Conservation (phyloP, 441 rosid genomes). For the Geranium incanum region DNA sequence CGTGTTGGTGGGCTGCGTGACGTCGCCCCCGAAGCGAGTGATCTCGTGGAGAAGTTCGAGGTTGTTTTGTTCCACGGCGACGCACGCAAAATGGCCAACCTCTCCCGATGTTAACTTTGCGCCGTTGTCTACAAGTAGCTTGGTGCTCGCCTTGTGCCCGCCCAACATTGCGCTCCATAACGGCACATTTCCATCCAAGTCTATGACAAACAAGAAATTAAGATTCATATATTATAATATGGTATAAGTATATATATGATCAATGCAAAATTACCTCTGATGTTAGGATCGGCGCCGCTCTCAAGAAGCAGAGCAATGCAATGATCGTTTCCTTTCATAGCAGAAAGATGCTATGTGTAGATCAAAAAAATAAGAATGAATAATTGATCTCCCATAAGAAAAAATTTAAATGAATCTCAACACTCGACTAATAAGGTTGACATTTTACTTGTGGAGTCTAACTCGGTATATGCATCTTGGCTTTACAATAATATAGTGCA, state of each 20-base stretch:
- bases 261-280: slow-evolving; percentile 38
- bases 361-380: too few species aligned
- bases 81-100: slow-evolving; percentile 45
- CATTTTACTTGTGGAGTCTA: too few species aligned
- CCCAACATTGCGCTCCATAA: slow-evolving; percentile 81
- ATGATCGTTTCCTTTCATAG: slow-evolving; percentile 57
- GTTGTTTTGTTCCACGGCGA: slow-evolving; percentile 58
- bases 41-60: slow-evolving; percentile 54
- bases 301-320: slow-evolving; percentile 62
- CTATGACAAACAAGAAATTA: slow-evolving; percentile 28
- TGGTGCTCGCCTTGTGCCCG: slow-evolving; percentile 42
- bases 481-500: too few species aligned
- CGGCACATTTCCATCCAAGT: slow-evolving; percentile 71
- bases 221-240: too few species aligned
- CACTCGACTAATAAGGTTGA: too few species aligned
- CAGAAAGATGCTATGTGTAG: slow-evolving; percentile 60
- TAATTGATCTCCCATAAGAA: too few species aligned
- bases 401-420: too few species aligned
- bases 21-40: slow-evolving; percentile 47
- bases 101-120: slow-evolving; percentile 49
- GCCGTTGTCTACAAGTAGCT: slow-evolving; percentile 58
- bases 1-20: slow-evolving; percentile 36
- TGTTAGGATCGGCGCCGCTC: slow-evolving; percentile 67
- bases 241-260: too few species aligned
- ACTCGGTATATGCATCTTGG: too few species aligned